Evolutionary conservation across 176 grass and related monocot genomes (phyloP), one percentile per base, ranked within the genome.

Genomic region (Ananas comosus): DNA sequence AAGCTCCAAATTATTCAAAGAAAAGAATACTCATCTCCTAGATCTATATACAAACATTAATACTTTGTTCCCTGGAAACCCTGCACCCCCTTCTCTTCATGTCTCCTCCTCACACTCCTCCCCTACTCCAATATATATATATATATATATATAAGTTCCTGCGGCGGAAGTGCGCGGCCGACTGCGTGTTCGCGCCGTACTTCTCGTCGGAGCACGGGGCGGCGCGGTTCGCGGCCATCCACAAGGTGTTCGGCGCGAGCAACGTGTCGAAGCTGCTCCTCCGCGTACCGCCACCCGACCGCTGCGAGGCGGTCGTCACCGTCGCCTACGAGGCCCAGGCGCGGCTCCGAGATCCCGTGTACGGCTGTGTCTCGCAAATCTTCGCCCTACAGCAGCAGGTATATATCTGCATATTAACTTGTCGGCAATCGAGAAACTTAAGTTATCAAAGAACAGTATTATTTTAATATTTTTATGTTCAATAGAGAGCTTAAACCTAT

Each of bases 181-280:
- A 67, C 4, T 67, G 65, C 65, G 17, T 67, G 25, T 67, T 67
- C 14, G 65, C 65, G 4, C 65, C 65, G 28, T 67, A 67, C 28
- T 67, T 67, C 13, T 10, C 14, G 8, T 67, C 65, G 65, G 65
- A 67, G 65, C 65, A 67, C 16, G 65, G 65, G 13, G 65, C 33
- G 2, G 65, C 33, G 11, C 14, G 13, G 27, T 67, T 67, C 12
- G 65, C 65, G 13, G 65, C 65, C 7, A 67, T 67, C 28, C 65
- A 67, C 13, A 67, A 67, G 65, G 65, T 67, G 12, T 67, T 67
- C 13, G 65, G 65, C 1, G 65, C 65, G 4, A 67, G 65, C 28
- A 67, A 67, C 65, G 65, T 49, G 28, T 67, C 65, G 13, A 67
- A 67, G 65, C 13, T 67, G 28, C 65, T 67, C 13, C 65, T 67